Evolutionary conservation across 23 red algal genomes (phyloP).

Genomic region (Gracilaria gracilis): DNA sequence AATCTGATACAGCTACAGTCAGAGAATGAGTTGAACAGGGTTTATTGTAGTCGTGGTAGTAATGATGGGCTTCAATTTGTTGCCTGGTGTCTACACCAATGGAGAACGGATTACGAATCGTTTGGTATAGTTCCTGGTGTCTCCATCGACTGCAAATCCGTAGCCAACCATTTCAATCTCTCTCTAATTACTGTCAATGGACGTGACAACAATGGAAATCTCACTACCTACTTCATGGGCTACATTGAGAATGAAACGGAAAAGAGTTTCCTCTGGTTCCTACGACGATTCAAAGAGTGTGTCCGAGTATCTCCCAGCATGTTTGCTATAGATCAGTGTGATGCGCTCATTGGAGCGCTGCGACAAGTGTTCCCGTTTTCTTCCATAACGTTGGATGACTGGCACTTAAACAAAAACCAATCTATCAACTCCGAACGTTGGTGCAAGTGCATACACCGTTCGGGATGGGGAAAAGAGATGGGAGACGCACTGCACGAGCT

Average conservation of each 20-base stretch:
- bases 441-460: neutral
- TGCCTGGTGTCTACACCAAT: neutral
- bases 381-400: neutral
- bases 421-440: neutral
- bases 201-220: neutral
- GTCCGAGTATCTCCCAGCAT: neutral
- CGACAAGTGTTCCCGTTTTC: neutral
- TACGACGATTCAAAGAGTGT: neutral
- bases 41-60: neutral
- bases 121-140: neutral
- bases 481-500: neutral
- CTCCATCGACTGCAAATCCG: neutral
- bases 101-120: constrained; percentile 10
- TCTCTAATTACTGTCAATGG: neutral
- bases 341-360: neutral
- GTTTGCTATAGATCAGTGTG: neutral
- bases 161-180: neutral
- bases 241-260: neutral
- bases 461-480: neutral
- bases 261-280: neutral
- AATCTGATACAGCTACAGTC: neutral
- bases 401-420: neutral
- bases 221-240: neutral
- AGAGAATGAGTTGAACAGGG: neutral
- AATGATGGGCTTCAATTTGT: neutral